Percentiles rank a stretch among this genome's conserved stretches.
These are phyloP conservation scores for Helianthus annuus DNA, from an alignment of 129 eudicot genomes.

Conservation along the genomic window DNA sequence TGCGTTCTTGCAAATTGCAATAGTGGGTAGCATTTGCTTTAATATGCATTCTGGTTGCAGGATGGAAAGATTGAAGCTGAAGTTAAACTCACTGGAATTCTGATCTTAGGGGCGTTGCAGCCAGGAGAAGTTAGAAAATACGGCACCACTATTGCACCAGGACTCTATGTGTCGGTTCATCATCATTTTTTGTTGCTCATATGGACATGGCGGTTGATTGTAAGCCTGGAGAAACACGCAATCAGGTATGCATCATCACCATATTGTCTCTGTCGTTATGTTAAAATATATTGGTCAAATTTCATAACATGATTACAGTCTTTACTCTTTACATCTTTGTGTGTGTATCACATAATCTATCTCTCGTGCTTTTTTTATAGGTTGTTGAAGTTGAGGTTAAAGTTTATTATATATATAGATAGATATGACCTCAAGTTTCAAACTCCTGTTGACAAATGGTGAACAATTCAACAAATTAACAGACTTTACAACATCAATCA, in stretches of 20 bases:
- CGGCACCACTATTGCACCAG: conserved; percentile 95
- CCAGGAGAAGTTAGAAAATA: conserved; percentile 90
- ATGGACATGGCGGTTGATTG: conserved; percentile 97
- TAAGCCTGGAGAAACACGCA: conserved; percentile 82
- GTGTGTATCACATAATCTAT: not conserved
- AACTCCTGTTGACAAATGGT: no score
- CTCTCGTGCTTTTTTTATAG: conserved; percentile 33
- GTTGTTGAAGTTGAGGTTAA: conserved; percentile 90
- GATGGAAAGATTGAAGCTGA: conserved; percentile 99
- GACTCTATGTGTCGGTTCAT: conserved; percentile 93
- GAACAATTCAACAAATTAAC: no score
- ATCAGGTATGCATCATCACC: conserved; percentile 54
- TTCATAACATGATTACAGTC: not conserved
- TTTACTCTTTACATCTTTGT: not conserved
- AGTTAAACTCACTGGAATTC: conserved; percentile 92
- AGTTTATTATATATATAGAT: conserved; percentile 25
- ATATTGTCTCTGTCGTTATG: not conserved
- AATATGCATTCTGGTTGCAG: conserved; percentile 38
- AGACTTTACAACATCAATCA: conserved; percentile 19
- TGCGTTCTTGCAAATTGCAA: not conserved
- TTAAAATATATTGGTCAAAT: no score
- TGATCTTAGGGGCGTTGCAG: conserved; percentile 91
- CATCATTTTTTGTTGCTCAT: conserved; percentile 96
- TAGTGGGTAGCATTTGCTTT: not conserved
- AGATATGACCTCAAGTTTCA: no score